Percentiles rank a stretch among this genome's conserved stretches.
phyloP scores from a whole-genome alignment of 345 rosid genomes.

The Trapa bicornis region DNA sequence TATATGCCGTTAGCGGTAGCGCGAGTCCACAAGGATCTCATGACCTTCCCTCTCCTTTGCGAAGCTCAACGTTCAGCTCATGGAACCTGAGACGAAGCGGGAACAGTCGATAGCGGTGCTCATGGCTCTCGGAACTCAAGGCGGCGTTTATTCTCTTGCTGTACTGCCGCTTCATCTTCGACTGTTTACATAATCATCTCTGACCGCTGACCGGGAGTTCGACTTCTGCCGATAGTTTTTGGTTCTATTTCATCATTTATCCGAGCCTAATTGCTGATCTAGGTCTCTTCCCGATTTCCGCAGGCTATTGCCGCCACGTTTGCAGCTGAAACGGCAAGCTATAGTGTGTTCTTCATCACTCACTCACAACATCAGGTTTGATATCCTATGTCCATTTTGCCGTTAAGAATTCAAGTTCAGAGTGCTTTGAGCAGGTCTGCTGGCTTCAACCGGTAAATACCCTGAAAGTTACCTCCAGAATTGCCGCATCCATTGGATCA shows the following conservation, averaged over 20 bases:
- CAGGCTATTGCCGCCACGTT: constrained; percentile 83
- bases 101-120: constrained; percentile 43
- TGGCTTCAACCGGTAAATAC: not conserved
- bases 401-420: not conserved
- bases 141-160: constrained; percentile 70
- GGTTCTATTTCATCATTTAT: not conserved
- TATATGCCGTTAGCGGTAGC: not conserved
- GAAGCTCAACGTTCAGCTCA: not conserved
- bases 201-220: not conserved
- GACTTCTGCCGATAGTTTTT: not conserved
- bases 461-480: not conserved
- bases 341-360: constrained; percentile 50
- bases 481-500: not conserved
- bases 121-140: constrained; percentile 84
- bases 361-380: constrained; percentile 70
- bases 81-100: constrained; percentile 16
- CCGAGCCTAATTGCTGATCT: not conserved
- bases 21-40: not conserved
- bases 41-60: not conserved
- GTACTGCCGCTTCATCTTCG: constrained; percentile 16
- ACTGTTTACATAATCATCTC: not conserved
- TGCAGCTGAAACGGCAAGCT: constrained; percentile 36
- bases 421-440: not conserved
- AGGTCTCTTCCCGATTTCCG: constrained; percentile 1
- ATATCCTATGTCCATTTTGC: not conserved